Evolutionary conservation across 495 filamentous ascomycete species (phyloP).

Genomic region (Aspergillus heteromorphus): DNA sequence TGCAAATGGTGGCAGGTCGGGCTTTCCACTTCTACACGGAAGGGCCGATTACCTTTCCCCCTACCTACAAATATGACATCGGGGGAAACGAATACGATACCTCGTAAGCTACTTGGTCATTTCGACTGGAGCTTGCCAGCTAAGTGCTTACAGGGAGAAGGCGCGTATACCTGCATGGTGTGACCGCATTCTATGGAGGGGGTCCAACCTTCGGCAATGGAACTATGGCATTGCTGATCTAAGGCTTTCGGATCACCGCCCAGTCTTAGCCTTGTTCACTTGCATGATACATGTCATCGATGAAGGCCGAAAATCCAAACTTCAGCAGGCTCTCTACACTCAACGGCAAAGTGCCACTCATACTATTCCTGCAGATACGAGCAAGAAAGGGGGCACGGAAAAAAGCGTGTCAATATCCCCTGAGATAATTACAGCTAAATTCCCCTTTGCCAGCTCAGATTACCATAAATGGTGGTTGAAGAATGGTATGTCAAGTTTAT

Average conservation of each 20-base stretch:
- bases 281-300: slow-evolving; percentile 77
- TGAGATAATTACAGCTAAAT: slow-evolving; percentile 68
- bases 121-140: not conserved
- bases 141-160: slow-evolving; percentile 62
- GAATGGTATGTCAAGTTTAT: slow-evolving; percentile 50
- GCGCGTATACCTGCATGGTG: slow-evolving; percentile 94
- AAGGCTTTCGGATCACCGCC: slow-evolving; percentile 87
- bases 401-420: slow-evolving; percentile 72
- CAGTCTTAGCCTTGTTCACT: slow-evolving; percentile 83
- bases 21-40: slow-evolving; percentile 91
- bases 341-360: slow-evolving; percentile 57
- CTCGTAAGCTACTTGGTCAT: slow-evolving; percentile 54
- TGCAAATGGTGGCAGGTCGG: slow-evolving; percentile 91
- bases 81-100: slow-evolving; percentile 85
- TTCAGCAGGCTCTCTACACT: slow-evolving; percentile 67
- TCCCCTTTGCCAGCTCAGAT: slow-evolving; percentile 89
- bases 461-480: slow-evolving; percentile 92
- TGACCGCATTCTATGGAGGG: slow-evolving; percentile 85
- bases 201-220: slow-evolving; percentile 72
- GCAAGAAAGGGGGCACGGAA: slow-evolving; percentile 53
- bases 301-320: slow-evolving; percentile 60
- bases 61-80: slow-evolving; percentile 94
- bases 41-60: slow-evolving; percentile 73
- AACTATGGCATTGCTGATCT: slow-evolving; percentile 74
- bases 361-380: slow-evolving; percentile 25